Base-by-base conservation (phyloP, 768 basidiomycete genomes). In the Boletales sp. region DNA sequence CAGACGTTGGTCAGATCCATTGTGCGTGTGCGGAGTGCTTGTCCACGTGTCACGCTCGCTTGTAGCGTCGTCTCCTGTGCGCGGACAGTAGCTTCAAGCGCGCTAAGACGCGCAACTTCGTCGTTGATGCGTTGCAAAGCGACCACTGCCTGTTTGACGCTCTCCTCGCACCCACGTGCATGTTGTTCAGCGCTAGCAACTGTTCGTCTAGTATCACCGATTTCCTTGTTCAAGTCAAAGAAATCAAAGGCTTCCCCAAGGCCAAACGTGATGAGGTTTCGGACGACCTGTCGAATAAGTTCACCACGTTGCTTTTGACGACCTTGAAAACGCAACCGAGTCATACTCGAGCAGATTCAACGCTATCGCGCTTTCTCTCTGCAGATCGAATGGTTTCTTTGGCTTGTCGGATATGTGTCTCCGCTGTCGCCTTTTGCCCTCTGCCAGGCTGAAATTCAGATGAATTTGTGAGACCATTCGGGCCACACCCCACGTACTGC, bases 151-250 rank as follows among this genome's bases (percentile, higher is more conserved):
- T 35, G 57, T 10, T 39, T 55, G 14, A 58, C 41, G 35, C 51
- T 57, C 19, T 57, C 31, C 19, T 57, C 25, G 28, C 56, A 53
- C 1, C 15, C 18, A 8, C 15, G 31, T 28, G n/a, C 41, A 21
- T 49, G 53, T n/a, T n/a, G 30, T 39, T 39, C 19, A 3, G 56
- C 56, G 11, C 35, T 47, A 3, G 51, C 30, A 34, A 58, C n/a
- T 14, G 32, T 54, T 31, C 56, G 46, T 25, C 47, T 45, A 2
- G 56, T 44, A 2, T 12, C 14, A 10, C 46, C 48, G 9, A 58
- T 54, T 13, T 57, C 57, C 37, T 53, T 48, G 30, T 57, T 58
- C 39, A 57, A 15, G 42, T 58, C 51, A 18, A 57, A 57, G 44
- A 53, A 19, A 28, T 57, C 57, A 10, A 57, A 58, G 17, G 36